A percentile compares a stretch with the other conserved stretches of the same genome.
Evolutionary conservation across 805 yeast genomes (phyloP).

Genomic region (Wickerhamiella cacticola): DNA sequence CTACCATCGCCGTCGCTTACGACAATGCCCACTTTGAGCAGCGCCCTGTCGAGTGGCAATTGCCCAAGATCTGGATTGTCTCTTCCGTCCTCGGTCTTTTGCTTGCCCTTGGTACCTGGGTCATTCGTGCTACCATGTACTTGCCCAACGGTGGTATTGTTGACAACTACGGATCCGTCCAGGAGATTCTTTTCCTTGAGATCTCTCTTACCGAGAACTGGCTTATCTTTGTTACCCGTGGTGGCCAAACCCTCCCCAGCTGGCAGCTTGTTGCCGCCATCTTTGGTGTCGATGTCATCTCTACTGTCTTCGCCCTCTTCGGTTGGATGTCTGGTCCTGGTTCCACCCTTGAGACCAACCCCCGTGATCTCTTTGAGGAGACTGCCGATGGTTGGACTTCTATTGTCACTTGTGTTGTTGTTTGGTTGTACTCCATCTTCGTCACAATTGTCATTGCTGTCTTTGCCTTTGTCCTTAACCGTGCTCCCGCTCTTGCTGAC

Average conservation of each 20-base stretch:
- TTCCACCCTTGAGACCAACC: constrained; percentile 25
- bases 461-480: constrained; percentile 68
- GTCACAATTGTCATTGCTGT: constrained; percentile 93
- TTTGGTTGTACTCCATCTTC: constrained; percentile 92
- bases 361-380: constrained; percentile 37
- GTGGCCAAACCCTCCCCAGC: constrained; percentile 97
- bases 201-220: constrained; percentile 93
- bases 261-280: constrained; percentile 96
- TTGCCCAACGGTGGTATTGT: constrained; percentile 66
- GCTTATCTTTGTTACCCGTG: constrained; percentile 94
- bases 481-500: constrained; percentile 26
- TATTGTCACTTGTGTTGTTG: constrained; percentile 83
- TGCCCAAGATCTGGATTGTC: constrained; percentile 97
- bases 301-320: constrained; percentile 83
- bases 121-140: constrained; percentile 87
- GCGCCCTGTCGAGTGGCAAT: constrained; percentile 91
- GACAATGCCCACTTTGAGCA: constrained; percentile 94
- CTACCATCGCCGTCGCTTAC: constrained; percentile 93
- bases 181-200: constrained; percentile 89
- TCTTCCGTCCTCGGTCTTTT: constrained; percentile 75
- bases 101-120: constrained; percentile 90
- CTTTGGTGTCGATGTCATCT: constrained; percentile 76
- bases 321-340: constrained; percentile 63
- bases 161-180: constrained; percentile 90
- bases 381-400: constrained; percentile 80